phyloP scores from a whole-genome alignment of 73 alveolate genomes.

The Paramecium octaurelia region DNA sequence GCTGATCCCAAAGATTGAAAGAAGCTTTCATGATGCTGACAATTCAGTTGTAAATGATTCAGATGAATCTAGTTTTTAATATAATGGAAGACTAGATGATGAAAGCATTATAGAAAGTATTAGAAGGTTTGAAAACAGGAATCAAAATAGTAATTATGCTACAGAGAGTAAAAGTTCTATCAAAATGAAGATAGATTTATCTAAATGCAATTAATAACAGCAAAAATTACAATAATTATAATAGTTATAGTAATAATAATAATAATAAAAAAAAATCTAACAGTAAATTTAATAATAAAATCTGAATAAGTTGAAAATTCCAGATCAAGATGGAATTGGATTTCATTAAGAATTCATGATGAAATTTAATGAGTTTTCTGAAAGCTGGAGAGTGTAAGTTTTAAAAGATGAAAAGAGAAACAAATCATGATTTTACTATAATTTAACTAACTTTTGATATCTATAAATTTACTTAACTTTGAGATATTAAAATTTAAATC shows the following conservation, averaged over 20 bases:
- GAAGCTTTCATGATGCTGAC: conserved; percentile 38
- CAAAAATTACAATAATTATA: neutral
- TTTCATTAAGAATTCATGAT: conserved; percentile 43
- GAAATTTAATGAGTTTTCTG: conserved; percentile 42
- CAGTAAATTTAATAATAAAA: neutral
- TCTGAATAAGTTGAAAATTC: neutral
- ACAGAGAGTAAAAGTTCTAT: neutral
- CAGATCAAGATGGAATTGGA: conserved; percentile 3
- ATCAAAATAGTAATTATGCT: neutral
- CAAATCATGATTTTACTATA: neutral
- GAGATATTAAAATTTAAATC: neutral
- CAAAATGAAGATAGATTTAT: neutral
- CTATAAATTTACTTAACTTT: neutral
- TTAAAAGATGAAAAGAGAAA: conserved; percentile 23
- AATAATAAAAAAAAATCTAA: neutral
- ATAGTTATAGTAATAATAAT: neutral
- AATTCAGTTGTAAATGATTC: conserved; percentile 54
- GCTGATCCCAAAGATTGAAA: neutral
- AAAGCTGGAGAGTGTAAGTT: conserved; percentile 36
- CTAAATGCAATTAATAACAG: neutral
- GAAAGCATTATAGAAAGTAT: conserved; percentile 28
- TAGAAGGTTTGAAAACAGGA: conserved; percentile 42
- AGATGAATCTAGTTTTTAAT: conserved; percentile 43
- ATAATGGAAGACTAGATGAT: conserved; percentile 12
- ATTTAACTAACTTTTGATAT: neutral